Evolutionary conservation across 495 filamentous ascomycete genomes (phyloP), one percentile per base, ranked within the genome.

Genomic region (Cercophora newfieldiana): DNA sequence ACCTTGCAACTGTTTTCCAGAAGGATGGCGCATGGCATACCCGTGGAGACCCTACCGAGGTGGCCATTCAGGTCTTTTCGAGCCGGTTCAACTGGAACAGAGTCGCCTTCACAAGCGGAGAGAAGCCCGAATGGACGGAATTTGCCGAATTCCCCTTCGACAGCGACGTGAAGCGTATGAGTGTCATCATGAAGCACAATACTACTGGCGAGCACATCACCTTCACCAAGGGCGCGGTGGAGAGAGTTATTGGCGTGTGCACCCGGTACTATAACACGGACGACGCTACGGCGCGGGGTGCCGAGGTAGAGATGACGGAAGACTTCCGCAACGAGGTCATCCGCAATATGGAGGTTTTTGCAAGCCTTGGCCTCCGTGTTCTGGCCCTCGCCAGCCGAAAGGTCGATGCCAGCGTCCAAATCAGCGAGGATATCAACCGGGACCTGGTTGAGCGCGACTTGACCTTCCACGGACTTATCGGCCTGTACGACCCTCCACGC

Each of bases 191-290:
- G 73, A 71, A 81, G 61, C 53, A 68, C 26, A 59, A 59, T 26
- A 49, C 51, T 0, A 71, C 72, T 6, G 73, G 71, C 1, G 68
- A 81, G 21, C 75, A 88, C 25, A 63, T 66, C 50, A 81, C 89
- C 2, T 92, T 93, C 71, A 89, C 85, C 65, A 95, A 95, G 75
- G 91, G 91, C 12, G 91, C 91, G 0, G 91, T 92, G 24, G 91
- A 95, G 72, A 82, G 90, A 7, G 84, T 95, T 8, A 76, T 94
- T 19, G 87, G 63, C 22, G 71, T 72, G 0, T 77, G 74, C 66
- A 70, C 63, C 12, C 60, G 50, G 7, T 77, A 74, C 51, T 65
- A 22, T 44, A 33, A 58, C 7, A 18, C 22, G 8, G 73, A 74
- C 14, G 19, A n/a, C 22, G 31, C 48, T 0, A 24, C 18, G 0